Evolutionary conservation across 768 basidiomycete genomes (phyloP), one percentile per base, ranked within the genome.

Genomic region (Tubosaeta sp.): DNA sequence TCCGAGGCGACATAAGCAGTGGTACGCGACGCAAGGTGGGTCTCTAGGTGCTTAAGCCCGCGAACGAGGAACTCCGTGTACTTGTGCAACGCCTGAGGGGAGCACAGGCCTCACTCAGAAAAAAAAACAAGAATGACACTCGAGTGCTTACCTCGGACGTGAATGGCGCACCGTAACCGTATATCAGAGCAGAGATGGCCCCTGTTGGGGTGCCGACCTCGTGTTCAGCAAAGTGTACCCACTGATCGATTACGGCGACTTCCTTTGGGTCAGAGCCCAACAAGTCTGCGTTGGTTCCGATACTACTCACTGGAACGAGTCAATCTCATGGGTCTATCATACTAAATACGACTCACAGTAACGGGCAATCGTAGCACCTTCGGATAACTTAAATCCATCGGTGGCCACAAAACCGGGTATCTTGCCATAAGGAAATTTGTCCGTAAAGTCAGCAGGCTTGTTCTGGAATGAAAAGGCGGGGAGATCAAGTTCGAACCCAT

Each of bases 161-260:
- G 46, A 52, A 48, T 8, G 52, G 43, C 7, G 10, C 14, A 12
- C 7, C 27, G 37, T 39, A 52, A 16, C 42, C 33, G 16, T 42
- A 47, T 42, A 52, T 29, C 9, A 39, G n/a, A 14, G 25, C 41
- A 3, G 7, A 14, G 25, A 43, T 31, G 25, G 6, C 9, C 0
- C 17, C n/a, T 2, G 26, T 13, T 14, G 51, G 51, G 10, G 37
- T 4, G 14, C 17, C 26, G 14, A 59, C 42, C 32, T 56, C 57
- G 16, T 43, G 38, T 31, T 59, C 54, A 16, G 48, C 45, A 56
- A 53, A 59, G 33, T 59, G 58, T 5, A 48, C n/a, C 58, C 58
- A 56, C 32, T 59, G 58, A 25, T 59, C 58, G 26, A 59, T 39
- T 13, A 48, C 16, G 0, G 54, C 51, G 6, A 22, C 33, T 16